Percentiles rank a stretch among this genome's conserved stretches.
These are phyloP conservation scores for Podospora tetraspora DNA, from an alignment of 495 filamentous ascomycete species.

Conservation along the genomic window DNA sequence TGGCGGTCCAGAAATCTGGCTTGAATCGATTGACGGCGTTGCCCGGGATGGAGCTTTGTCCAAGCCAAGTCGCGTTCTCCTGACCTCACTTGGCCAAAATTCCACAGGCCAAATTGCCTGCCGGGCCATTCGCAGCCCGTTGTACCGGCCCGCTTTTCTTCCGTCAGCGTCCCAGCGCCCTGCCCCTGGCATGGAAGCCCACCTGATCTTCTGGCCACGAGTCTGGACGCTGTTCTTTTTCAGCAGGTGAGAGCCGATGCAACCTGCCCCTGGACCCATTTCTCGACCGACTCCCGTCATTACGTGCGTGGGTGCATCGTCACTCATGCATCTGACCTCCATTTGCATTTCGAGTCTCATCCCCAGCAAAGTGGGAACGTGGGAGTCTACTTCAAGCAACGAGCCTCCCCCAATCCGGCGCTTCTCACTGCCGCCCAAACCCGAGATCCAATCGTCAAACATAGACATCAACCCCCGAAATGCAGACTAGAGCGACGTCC, in stretches of 20 bases:
- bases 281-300: not conserved
- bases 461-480: not conserved
- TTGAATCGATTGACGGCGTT: not conserved
- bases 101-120: not conserved
- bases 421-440: not conserved
- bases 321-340: not conserved
- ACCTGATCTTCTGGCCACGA: too few relatives aligned
- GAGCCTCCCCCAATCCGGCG: not conserved
- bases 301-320: too few relatives aligned
- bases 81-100: not conserved
- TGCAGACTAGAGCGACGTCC: not conserved
- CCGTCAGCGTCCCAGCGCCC: not conserved
- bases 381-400: not conserved
- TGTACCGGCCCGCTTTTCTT: constrained; percentile 3
- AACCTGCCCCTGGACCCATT: not conserved
- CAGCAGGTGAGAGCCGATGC: not conserved
- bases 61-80: not conserved
- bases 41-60: not conserved
- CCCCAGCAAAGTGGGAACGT: too few relatives aligned
- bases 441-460: not conserved
- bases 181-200: not conserved
- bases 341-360: not conserved
- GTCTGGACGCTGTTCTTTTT: too few relatives aligned
- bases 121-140: not conserved
- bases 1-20: not conserved